These are phyloP conservation scores for Fusarium chlamydosporum DNA, from an alignment of 2,329 filamentous ascomycete genomes.

Conservation along the genomic window DNA sequence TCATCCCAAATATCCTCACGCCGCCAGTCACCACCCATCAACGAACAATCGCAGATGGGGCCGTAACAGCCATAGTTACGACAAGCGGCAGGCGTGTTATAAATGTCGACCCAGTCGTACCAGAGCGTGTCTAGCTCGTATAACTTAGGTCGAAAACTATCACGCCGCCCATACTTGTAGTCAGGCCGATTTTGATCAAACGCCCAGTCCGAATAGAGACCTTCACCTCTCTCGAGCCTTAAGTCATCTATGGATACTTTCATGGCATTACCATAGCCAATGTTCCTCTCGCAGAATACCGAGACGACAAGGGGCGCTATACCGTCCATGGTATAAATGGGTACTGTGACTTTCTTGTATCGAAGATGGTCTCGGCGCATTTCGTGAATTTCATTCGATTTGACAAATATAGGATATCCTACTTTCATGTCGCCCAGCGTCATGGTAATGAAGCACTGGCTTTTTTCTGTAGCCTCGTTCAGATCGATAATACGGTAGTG, in stretches of 20 bases:
- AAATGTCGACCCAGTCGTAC: not conserved
- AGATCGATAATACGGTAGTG: not conserved
- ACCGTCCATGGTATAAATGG: not conserved
- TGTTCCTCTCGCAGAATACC: not conserved
- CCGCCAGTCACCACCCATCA: not conserved
- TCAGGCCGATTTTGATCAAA: not conserved
- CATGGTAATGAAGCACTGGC: not conserved
- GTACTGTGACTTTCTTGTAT: not conserved
- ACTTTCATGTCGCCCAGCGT: not conserved
- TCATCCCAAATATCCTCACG: not conserved
- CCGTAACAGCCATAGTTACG: not conserved
- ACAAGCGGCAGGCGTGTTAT: not conserved
- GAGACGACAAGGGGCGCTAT: not conserved
- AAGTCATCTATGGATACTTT: constrained; percentile 4
- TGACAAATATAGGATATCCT: not conserved
- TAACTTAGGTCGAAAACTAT: not conserved
- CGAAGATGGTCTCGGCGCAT: too few relatives aligned
- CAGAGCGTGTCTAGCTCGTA: not conserved
- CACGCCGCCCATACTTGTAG: not conserved
- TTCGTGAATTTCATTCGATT: not conserved
- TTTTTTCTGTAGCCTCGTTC: too few relatives aligned
- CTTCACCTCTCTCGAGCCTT: not conserved
- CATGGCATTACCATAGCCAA: not conserved
- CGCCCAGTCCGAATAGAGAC: not conserved
- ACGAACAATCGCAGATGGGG: not conserved